These are phyloP conservation scores for Marchantia paleacea DNA, from an alignment of 225 moss, liverwort and hornwort species.

Conservation along the genomic window DNA sequence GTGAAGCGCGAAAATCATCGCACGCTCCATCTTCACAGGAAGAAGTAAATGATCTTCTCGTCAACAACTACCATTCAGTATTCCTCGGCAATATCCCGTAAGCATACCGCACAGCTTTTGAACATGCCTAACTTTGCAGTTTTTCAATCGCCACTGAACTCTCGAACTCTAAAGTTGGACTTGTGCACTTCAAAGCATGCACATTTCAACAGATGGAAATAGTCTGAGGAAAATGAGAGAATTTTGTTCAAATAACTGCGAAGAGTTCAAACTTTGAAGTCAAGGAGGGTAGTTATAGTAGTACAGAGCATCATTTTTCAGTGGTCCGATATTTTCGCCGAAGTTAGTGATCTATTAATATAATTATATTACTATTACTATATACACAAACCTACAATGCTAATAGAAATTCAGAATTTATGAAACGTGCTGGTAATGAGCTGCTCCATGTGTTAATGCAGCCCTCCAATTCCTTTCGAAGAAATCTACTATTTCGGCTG, in stretches of 20 bases:
- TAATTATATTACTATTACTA: too few species aligned
- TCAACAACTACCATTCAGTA: slow-evolving; percentile 64
- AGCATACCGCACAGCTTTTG: not conserved
- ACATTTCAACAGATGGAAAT: too few species aligned
- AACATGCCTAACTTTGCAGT: not conserved
- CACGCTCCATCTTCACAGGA: slow-evolving; percentile 52
- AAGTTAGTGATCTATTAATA: too few species aligned
- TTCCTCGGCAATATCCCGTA: slow-evolving; percentile 67
- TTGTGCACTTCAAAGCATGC: not conserved
- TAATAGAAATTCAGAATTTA: not conserved
- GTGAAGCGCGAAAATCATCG: slow-evolving; percentile 74
- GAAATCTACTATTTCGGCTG: not conserved
- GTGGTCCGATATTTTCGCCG: too few species aligned
- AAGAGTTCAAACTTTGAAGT: not conserved
- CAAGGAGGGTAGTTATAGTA: not conserved
- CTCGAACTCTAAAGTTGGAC: not conserved
- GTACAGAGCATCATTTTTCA: not conserved
- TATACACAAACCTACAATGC: not conserved
- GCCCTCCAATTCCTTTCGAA: not conserved
- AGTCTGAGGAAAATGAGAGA: not conserved
- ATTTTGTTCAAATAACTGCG: not conserved
- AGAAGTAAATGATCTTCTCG: slow-evolving; percentile 56
- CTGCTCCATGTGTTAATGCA: not conserved
- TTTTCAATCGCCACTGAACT: not conserved
- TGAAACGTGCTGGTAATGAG: not conserved